Evolutionary conservation across 805 yeast genomes (phyloP), one percentile per base, ranked within the genome.

Genomic region (Cyberlindnera misumaiensis): DNA sequence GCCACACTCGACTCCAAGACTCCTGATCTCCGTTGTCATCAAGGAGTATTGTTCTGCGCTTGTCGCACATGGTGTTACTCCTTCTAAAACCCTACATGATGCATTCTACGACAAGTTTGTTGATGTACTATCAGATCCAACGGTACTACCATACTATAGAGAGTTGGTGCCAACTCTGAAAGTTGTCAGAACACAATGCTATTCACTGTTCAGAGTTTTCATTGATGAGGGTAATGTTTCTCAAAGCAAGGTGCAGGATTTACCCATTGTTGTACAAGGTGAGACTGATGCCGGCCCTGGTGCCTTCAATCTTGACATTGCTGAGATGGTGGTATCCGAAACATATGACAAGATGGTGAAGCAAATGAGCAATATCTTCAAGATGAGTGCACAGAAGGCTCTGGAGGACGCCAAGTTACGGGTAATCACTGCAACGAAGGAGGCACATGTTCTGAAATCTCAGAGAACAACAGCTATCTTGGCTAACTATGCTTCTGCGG

Each of bases 261-360:
- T 93, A 14, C 93, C 98, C 0, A 80, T 88, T 5, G 78, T 89
- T 9, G 96, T 90, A 4, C 90, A 88, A 59, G 98, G 98, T 27
- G 97, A 93, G 55, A 69, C 77, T 1, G 95, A 85, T 43, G 95
- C 97, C 2, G 97, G 96, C 2, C 87, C 95, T 1, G 88, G 82
- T 51, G 97, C 97, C 0, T 93, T 93, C 62, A 75, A 87, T 12
- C 58, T 93, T 30, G 83, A 73, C 31, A 73, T 75, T 44, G 97
- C 96, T 1, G 83, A 83, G 40, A 73, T 75, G 45, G 72, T 88
- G 13, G 64, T 81, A 25, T 65, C 65, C 30, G 84, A 78, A 29
- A 74, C 77, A 6, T 86, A 75, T 53, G 74, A 72, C n/a, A 81
- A 80, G 52, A 63, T 87, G 46, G 63, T 77, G 47, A 75, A 73